Base-by-base conservation (phyloP, 495 filamentous ascomycete species). In the Aspergillus coremiiformis region DNA sequence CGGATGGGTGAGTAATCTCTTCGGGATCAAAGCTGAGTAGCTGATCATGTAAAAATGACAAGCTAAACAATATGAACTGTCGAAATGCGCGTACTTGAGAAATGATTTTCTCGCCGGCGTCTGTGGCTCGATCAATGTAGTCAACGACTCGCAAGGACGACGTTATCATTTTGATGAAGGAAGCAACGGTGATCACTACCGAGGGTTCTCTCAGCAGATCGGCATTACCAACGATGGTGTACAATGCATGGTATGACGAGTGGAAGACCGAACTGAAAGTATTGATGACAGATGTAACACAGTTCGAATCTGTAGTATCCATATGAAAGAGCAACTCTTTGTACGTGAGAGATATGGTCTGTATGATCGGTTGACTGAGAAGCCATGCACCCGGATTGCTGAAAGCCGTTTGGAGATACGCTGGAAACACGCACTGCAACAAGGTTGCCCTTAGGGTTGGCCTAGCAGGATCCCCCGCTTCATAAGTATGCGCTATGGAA, bases 371-470 rank as follows among this genome's bases (percentile, higher is more conserved):
- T 20, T 67, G 59, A 22, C 75, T 71, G 12, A 86, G 62, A 26
- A 88, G 69, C 79, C 82, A 84, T 5, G 81, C 81, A 27, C 73
- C 71, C 1, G 72, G 52, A 12, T 72, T 73, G 23, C 55, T 61
- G 49, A 86, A 76, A 7, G 75, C 62, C 5, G 61, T 54, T 49
- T 80, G 75, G 24, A 86, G 66, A 56, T 87, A 89, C 5, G 77
- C 78, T n/a, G 85, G 84, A 55, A 87, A 80, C 21, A 87, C 70
- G 37, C 68, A 72, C 48, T 77, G 73, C 14, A 87, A 52, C 17
- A 89, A 66, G 17, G 81, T 76, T 10, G 72, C 66, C 8, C 84
- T 75, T 30, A 89, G 66, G 4, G 77, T 81, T 7, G 77, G 77
- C 35, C 62, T 69, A 5, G 62, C 58, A 0, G 49, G 21, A 30